Conservation (phyloP, 1,139 yeast species). For the Debaryomyces fabryi region DNA sequence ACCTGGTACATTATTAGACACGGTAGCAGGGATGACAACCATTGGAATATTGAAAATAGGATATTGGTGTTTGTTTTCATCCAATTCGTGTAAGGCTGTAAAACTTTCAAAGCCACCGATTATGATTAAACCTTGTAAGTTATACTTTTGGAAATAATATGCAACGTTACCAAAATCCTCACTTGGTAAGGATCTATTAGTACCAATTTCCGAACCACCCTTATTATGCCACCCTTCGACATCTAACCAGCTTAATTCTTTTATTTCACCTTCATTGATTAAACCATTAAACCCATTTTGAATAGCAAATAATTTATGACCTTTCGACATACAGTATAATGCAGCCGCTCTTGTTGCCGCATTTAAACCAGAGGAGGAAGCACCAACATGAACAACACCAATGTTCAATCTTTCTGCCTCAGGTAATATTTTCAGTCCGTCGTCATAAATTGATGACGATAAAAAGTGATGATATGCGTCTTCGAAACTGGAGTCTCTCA, state of each 20-base stretch:
- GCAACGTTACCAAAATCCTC: constrained; percentile 88
- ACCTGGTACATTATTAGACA: constrained; percentile 98
- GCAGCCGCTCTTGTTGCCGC: constrained; percentile 92
- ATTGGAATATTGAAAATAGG: constrained; percentile 94
- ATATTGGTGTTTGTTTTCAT: constrained; percentile 68
- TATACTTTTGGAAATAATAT: constrained; percentile 81
- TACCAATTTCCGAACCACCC: constrained; percentile 96
- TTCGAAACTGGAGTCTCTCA: constrained; percentile 84
- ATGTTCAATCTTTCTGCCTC: constrained; percentile 58
- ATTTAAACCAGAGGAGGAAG: constrained; percentile 96
- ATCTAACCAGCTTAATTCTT: constrained; percentile 78
- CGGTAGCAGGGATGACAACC: constrained; percentile 92
- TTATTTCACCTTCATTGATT: constrained; percentile 75
- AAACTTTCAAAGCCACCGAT: constrained; percentile 97
- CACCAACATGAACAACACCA: constrained; percentile 91
- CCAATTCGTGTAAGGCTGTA: constrained; percentile 77
- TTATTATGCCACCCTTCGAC: constrained; percentile 87
- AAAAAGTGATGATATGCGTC: constrained; percentile 76
- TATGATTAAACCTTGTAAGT: constrained; percentile 81
- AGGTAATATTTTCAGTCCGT: constrained; percentile 56
- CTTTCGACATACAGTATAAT: constrained; percentile 84
- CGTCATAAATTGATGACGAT: constrained; percentile 71
- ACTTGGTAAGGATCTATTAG: constrained; percentile 84
- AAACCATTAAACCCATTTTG: constrained; percentile 94
- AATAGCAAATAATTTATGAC: constrained; percentile 86